phyloP scores from a whole-genome alignment of 805 yeast species.

The Candida suzukii region DNA sequence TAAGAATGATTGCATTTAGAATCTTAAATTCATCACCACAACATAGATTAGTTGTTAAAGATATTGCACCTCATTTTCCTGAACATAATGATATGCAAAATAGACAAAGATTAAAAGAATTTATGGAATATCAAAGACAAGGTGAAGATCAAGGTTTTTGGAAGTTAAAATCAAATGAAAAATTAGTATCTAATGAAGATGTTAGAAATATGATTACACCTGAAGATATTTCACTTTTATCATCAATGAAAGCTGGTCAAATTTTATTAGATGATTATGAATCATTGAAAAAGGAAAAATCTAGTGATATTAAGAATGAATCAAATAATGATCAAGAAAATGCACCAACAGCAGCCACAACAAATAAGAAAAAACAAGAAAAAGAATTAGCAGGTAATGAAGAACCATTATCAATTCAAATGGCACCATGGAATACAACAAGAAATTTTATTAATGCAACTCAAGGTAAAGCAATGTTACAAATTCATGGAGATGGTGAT shows the following conservation, averaged over 20 bases:
- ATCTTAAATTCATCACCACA: conserved; percentile 70
- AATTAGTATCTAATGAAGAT: conserved; percentile 68
- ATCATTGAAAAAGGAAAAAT: conserved; percentile 35
- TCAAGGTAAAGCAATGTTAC: conserved; percentile 95
- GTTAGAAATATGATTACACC: conserved; percentile 83
- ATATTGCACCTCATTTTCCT: conserved; percentile 87
- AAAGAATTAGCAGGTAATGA: conserved; percentile 35
- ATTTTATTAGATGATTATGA: conserved; percentile 79
- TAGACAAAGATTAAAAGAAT: conserved; percentile 90
- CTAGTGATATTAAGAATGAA: conserved; percentile 16
- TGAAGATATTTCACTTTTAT: conserved; percentile 81
- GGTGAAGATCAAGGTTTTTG: conserved; percentile 94
- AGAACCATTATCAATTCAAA: conserved; percentile 69
- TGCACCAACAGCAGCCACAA: conserved; percentile 2
- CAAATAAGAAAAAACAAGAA: conserved; percentile 9
- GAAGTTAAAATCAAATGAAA: conserved; percentile 71
- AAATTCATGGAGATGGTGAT: conserved; percentile 90
- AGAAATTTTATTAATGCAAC: conserved; percentile 88
- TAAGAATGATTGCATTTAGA: conserved; percentile 90
- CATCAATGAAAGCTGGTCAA: conserved; percentile 92
- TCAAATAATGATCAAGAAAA: neutral
- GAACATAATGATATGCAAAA: conserved; percentile 97
- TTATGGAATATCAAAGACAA: conserved; percentile 93
- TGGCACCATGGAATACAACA: conserved; percentile 93
- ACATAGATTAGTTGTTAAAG: conserved; percentile 74